Percentiles rank a stretch among this genome's conserved stretches.
phyloP scores from a whole-genome alignment of 2,329 filamentous ascomycete species.

The Aaosphaeria pasadenensis region DNA sequence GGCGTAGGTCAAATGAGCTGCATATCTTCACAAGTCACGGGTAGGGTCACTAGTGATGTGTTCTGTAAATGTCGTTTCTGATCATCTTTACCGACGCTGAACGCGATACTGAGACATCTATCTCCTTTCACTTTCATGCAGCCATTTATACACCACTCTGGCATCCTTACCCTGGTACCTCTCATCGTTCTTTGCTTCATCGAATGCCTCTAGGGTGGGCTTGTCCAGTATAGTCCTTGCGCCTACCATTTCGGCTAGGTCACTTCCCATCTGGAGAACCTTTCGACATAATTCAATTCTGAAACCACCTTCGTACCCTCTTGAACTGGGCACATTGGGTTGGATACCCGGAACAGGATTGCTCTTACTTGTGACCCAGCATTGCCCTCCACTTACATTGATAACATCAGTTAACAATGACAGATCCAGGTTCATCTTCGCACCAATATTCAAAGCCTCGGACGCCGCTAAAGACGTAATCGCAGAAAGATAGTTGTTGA shows the following conservation, averaged over 20 bases:
- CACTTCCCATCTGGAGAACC: slow-evolving; percentile 33
- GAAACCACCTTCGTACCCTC: slow-evolving; percentile 39
- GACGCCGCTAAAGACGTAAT: slow-evolving; percentile 77
- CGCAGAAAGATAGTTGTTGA: slow-evolving; percentile 93
- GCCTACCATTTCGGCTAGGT: slow-evolving; percentile 33
- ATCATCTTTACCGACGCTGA: too few relatives aligned
- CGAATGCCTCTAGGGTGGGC: slow-evolving; percentile 27
- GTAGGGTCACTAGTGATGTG: too few relatives aligned
- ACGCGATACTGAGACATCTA: not conserved
- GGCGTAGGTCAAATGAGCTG: too few relatives aligned
- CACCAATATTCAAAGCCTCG: slow-evolving; percentile 62
- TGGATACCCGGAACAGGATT: slow-evolving; percentile 70
- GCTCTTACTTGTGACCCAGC: slow-evolving; percentile 91
- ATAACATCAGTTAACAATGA: slow-evolving; percentile 75
- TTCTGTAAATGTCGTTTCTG: too few relatives aligned
- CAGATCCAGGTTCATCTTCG: slow-evolving; percentile 58
- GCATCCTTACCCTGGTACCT: slow-evolving; percentile 31
- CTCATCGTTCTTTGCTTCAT: slow-evolving; percentile 23
- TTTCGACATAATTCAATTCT: slow-evolving; percentile 32
- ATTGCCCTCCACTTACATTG: slow-evolving; percentile 83
- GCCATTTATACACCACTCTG: slow-evolving; percentile 31
- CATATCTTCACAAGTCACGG: too few relatives aligned
- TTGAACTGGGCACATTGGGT: slow-evolving; percentile 35
- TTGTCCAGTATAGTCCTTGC: slow-evolving; percentile 30
- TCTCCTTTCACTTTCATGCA: slow-evolving; percentile 29